These are phyloP conservation scores for Pyrrhoderma noxium DNA, from an alignment of 1,284 basidiomycete species.

Conservation along the genomic window DNA sequence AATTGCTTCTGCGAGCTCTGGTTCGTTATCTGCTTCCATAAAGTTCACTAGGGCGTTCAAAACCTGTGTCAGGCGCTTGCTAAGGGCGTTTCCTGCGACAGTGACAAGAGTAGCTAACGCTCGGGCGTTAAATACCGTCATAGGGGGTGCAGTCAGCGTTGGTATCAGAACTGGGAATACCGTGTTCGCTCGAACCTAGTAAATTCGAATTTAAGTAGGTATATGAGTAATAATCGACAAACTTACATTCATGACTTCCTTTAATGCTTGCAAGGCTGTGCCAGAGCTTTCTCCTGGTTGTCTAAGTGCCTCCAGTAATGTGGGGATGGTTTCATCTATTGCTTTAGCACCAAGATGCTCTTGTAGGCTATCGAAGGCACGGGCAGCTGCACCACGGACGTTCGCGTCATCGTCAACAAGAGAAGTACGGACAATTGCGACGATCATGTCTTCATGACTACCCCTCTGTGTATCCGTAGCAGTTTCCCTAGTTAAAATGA, in stretches of 20 bases:
- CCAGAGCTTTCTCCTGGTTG: slow-evolving; percentile 88
- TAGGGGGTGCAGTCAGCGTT: slow-evolving; percentile 83
- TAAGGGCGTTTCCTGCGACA: slow-evolving; percentile 88
- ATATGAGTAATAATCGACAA: not conserved
- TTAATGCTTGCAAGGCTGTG: slow-evolving; percentile 89
- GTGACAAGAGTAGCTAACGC: slow-evolving; percentile 87
- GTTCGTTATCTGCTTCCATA: slow-evolving; percentile 56
- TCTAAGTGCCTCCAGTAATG: slow-evolving; percentile 85
- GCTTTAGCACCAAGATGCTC: slow-evolving; percentile 86
- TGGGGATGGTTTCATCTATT: slow-evolving; percentile 96
- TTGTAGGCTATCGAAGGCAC: slow-evolving; percentile 91
- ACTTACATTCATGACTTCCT: slow-evolving; percentile 90
- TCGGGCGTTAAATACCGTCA: slow-evolving; percentile 94
- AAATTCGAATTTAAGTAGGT: slow-evolving; percentile 5
- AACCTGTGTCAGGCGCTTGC: slow-evolving; percentile 72
- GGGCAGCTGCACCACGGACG: slow-evolving; percentile 90
- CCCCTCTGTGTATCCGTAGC: slow-evolving; percentile 84
- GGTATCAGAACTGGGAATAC: slow-evolving; percentile 99
- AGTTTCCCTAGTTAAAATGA: slow-evolving; percentile 45
- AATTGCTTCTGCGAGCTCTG: slow-evolving; percentile 69
- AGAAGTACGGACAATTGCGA: slow-evolving; percentile 77
- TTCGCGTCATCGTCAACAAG: slow-evolving; percentile 84
- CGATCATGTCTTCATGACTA: slow-evolving; percentile 86
- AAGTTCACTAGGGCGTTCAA: slow-evolving; percentile 71
- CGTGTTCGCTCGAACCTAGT: slow-evolving; percentile 78